Evolutionary conservation across 179 eudicot genomes (phyloP).

Genomic region (Silene noctiflora): DNA sequence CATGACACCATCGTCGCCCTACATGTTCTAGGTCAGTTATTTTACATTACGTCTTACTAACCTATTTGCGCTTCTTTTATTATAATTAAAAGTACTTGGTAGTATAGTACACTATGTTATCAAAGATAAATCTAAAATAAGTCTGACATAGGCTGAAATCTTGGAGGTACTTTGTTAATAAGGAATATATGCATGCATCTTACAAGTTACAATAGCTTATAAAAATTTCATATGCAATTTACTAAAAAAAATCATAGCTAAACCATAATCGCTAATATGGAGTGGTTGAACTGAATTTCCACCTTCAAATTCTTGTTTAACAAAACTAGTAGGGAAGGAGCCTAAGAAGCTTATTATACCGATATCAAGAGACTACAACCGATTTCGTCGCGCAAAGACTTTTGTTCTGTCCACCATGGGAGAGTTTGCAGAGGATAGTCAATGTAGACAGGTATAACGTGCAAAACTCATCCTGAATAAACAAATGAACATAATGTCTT

Average conservation of each 20-base stretch:
- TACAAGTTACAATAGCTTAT: neutral
- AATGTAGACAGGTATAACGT: slow-evolving; percentile 51
- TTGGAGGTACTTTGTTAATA: too few species aligned
- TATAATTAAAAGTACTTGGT: too few species aligned
- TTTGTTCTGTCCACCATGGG: slow-evolving; percentile 65
- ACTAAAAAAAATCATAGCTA: slow-evolving; percentile 12
- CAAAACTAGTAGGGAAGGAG: slow-evolving; percentile 40
- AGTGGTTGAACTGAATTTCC: slow-evolving; percentile 22
- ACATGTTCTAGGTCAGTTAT: slow-evolving; percentile 61
- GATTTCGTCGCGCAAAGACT: slow-evolving; percentile 57
- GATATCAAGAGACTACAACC: slow-evolving; percentile 40
- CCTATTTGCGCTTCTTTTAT: neutral
- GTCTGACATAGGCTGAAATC: too few species aligned
- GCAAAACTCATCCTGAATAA: too few species aligned
- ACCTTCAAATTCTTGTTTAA: neutral
- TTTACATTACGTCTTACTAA: neutral
- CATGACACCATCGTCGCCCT: slow-evolving; percentile 65
- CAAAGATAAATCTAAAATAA: too few species aligned
- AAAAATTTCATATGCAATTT: neutral
- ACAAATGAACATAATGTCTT: too few species aligned
- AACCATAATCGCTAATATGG: slow-evolving; percentile 24
- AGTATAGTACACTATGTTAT: too few species aligned
- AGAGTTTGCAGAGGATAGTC: slow-evolving; percentile 63
- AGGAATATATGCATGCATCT: too few species aligned
- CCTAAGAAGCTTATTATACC: slow-evolving; percentile 36